Base-by-base conservation (phyloP, 2,329 filamentous ascomycete genomes). In the Alternaria hordeiaustralica region DNA sequence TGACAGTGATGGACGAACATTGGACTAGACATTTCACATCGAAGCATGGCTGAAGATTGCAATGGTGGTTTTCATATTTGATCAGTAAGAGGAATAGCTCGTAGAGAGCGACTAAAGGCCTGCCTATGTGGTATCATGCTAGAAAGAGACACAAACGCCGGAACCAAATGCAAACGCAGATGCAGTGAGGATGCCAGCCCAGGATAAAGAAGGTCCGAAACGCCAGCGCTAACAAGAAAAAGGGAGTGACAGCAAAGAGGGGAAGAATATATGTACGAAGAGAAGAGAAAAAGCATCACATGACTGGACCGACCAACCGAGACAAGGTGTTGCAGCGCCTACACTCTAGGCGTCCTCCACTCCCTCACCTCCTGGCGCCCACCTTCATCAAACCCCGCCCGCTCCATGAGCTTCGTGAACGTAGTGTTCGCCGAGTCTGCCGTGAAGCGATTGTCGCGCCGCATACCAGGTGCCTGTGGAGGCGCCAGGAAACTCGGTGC, bases 371-470 rank as follows among this genome's bases (percentile, higher is more conserved):
- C 69, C 25, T 73, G 67, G 30, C 68, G 66, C 9, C 64, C 68
- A 12, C 76, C 66, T 58, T 78, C 71, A 51, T 79, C 75, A 71
- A 78, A 80, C 11, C 81, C 81, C 8, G 80, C 81, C 43, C 79
- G 70, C 70, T 81, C 80, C 80, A 83, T 82, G 50, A 83, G 67
- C 51, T 77, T 76, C 0, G 78, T 79, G 60, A 82, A 82, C 5
- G 81, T 83, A 5, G 81, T 81, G 26, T 76, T 70, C 1, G 56
- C 66, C 9, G 66, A 71, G 20, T 77, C 76, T 11, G 66, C 65
- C 18, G 78, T 81, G 43, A 75, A 64, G 11, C 79, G 65, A 33
- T 78, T 75, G 45, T 75, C 73, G 13, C 36, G 50, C 15, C 71
- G 67, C 75, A 77, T 77, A 7, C 70, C 76, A 7, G 71, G 75